phyloP scores from a whole-genome alignment of 768 basidiomycete genomes.

The Agrocybe praecox region DNA sequence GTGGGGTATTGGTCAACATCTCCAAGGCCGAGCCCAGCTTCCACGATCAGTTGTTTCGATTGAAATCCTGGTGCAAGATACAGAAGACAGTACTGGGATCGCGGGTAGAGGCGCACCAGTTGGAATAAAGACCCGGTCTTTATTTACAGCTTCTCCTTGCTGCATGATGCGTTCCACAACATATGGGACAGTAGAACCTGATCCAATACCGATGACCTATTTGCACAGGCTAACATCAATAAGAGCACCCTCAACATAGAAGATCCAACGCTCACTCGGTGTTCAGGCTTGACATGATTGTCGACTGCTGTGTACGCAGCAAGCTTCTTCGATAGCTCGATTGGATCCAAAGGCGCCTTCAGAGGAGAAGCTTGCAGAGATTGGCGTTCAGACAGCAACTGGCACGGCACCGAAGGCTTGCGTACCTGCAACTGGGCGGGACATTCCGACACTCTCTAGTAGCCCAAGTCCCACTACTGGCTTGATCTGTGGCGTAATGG shows the following conservation, averaged over 20 bases:
- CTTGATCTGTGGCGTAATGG: slow-evolving; percentile 15
- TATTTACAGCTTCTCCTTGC: slow-evolving; percentile 78
- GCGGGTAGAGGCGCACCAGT: slow-evolving; percentile 54
- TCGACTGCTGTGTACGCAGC: slow-evolving; percentile 97
- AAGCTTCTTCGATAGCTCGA: slow-evolving; percentile 86
- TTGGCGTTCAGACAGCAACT: slow-evolving; percentile 13
- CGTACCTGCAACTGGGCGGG: slow-evolving; percentile 12
- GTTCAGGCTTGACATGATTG: slow-evolving; percentile 77
- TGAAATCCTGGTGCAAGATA: slow-evolving; percentile 69
- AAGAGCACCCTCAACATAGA: not conserved
- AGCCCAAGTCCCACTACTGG: slow-evolving; percentile 18
- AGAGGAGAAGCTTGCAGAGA: not conserved
- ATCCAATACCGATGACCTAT: slow-evolving; percentile 90
- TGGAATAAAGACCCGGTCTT: slow-evolving; percentile 84
- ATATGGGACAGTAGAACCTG: slow-evolving; percentile 95
- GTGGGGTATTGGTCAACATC: slow-evolving; percentile 88
- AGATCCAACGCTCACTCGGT: slow-evolving; percentile 58
- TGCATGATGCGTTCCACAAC: slow-evolving; percentile 93
- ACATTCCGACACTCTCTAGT: slow-evolving; percentile 12
- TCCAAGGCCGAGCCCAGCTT: slow-evolving; percentile 73
- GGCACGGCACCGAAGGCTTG: not conserved
- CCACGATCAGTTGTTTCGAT: slow-evolving; percentile 92
- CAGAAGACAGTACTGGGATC: slow-evolving; percentile 2
- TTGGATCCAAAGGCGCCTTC: slow-evolving; percentile 34
- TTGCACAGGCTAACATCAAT: not conserved